phyloP scores from a whole-genome alignment of 768 basidiomycete genomes.

The Lentinus brumalis region DNA sequence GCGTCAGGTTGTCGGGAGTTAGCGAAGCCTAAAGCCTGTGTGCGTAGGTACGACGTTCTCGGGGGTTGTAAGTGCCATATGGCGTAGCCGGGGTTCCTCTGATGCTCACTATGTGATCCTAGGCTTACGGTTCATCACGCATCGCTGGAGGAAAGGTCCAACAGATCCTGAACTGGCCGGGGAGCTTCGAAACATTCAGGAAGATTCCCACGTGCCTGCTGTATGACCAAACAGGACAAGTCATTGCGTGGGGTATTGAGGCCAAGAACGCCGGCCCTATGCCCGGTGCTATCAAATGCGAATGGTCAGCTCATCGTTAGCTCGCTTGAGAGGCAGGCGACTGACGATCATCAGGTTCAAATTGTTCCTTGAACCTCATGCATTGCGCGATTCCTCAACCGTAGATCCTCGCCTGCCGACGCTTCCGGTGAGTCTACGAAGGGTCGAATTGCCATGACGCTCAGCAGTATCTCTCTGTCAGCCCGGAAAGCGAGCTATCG shows the following conservation, averaged over 20 bases:
- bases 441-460: background rate
- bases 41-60: conserved; percentile 80
- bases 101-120: background rate
- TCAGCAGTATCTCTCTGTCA: conserved; percentile 30
- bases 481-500: conserved; percentile 74
- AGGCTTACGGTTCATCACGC: conserved; percentile 88
- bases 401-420: conserved; percentile 79
- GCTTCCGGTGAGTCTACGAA: conserved; percentile 60
- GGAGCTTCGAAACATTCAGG: conserved; percentile 82
- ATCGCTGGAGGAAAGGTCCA: conserved; percentile 79
- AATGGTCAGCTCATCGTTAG: conserved; percentile 40
- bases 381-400: conserved; percentile 67
- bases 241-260: conserved; percentile 85
- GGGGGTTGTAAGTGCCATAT: conserved; percentile 66
- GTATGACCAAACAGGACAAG: conserved; percentile 72
- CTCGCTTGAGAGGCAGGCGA: background rate
- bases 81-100: background rate
- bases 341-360: conserved; percentile 62
- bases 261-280: conserved; percentile 79
- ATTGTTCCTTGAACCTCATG: conserved; percentile 81
- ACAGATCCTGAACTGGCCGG: conserved; percentile 86
- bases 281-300: conserved; percentile 61
- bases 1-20: background rate
- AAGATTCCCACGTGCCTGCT: conserved; percentile 83
- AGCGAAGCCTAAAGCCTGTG: conserved; percentile 10